These are phyloP conservation scores for Claviceps paspali DNA, from an alignment of 2,329 filamentous ascomycete species.

Conservation along the genomic window DNA sequence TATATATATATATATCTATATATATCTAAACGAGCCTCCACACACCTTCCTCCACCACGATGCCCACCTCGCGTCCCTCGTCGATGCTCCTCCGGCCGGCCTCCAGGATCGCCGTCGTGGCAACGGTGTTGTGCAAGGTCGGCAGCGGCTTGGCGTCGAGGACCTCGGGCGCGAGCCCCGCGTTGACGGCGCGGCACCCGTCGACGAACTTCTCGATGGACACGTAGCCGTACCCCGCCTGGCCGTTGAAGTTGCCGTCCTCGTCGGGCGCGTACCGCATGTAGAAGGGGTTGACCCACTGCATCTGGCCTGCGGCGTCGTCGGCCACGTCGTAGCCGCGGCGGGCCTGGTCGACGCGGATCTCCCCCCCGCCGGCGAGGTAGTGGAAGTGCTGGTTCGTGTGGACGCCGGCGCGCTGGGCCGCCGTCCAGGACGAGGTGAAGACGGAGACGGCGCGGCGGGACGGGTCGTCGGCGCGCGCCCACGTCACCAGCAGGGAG, in stretches of 20 bases:
- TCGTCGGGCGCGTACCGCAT: conserved; percentile 92
- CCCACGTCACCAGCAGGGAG: conserved; percentile 79
- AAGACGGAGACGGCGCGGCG: conserved; percentile 79
- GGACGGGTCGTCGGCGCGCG: conserved; percentile 49
- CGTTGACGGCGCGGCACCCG: conserved; percentile 64
- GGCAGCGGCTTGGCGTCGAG: conserved; percentile 70
- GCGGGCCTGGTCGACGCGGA: conserved; percentile 85
- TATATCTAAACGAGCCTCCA: conserved; percentile 60
- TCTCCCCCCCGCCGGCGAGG: conserved; percentile 69
- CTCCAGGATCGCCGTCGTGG: conserved; percentile 82
- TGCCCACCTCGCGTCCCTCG: conserved; percentile 63
- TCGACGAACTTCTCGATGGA: conserved; percentile 95
- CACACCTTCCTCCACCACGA: conserved; percentile 46
- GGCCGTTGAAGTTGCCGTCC: conserved; percentile 84
- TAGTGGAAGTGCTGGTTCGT: conserved; percentile 97
- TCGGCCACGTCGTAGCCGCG: conserved; percentile 90
- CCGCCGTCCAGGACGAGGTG: conserved; percentile 88
- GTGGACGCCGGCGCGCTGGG: conserved; percentile 85
- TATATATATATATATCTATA: no score
- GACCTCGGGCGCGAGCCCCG: conserved; percentile 57
- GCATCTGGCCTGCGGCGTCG: conserved; percentile 52
- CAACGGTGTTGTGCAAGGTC: conserved; percentile 77
- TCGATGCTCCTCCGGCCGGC: conserved; percentile 75
- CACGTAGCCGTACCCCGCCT: conserved; percentile 84
- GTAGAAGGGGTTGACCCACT: conserved; percentile 91